A percentile compares a stretch with the other conserved stretches of the same genome.
These are phyloP conservation scores for Aureobasidium melanogenum DNA, from an alignment of 2,329 filamentous ascomycete species.

Conservation along the genomic window DNA sequence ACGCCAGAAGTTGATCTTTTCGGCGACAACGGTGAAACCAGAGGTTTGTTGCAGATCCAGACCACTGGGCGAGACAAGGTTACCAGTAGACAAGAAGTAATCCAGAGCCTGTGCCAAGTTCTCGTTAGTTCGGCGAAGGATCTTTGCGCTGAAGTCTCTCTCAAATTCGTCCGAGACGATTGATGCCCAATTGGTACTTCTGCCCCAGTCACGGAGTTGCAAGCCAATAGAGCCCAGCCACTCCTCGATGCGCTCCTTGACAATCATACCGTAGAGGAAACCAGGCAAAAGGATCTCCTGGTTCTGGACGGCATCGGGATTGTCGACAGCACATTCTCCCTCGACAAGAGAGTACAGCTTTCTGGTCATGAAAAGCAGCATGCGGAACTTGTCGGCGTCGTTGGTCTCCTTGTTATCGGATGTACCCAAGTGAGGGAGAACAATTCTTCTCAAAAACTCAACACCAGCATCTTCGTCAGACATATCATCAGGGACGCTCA, in stretches of 20 bases:
- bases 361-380: conserved; percentile 90
- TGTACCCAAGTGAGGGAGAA: conserved; percentile 84
- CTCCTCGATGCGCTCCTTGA: conserved; percentile 92
- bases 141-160: conserved; percentile 67
- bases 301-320: conserved; percentile 92
- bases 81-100: conserved; percentile 95
- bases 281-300: conserved; percentile 91
- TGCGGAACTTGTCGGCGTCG: conserved; percentile 84
- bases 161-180: conserved; percentile 72
- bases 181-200: conserved; percentile 40
- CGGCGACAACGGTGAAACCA: conserved; percentile 91
- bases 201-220: conserved; percentile 42
- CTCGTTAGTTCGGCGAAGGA: conserved; percentile 76
- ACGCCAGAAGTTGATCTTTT: conserved; percentile 97
- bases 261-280: conserved; percentile 86
- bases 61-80: conserved; percentile 81
- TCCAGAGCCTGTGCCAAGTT: conserved; percentile 80
- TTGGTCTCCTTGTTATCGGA: conserved; percentile 74
- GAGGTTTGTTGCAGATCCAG: conserved; percentile 91
- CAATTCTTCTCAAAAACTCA: conserved; percentile 82
- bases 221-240: conserved; percentile 59
- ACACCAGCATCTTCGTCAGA: conserved; percentile 82
- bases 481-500: conserved; percentile 75
- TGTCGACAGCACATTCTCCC: conserved; percentile 86
- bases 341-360: conserved; percentile 91